Evolutionary conservation across 2,329 filamentous ascomycete species (phyloP), one percentile per base, ranked within the genome.

Genomic region (Aspergillus cejpii): DNA sequence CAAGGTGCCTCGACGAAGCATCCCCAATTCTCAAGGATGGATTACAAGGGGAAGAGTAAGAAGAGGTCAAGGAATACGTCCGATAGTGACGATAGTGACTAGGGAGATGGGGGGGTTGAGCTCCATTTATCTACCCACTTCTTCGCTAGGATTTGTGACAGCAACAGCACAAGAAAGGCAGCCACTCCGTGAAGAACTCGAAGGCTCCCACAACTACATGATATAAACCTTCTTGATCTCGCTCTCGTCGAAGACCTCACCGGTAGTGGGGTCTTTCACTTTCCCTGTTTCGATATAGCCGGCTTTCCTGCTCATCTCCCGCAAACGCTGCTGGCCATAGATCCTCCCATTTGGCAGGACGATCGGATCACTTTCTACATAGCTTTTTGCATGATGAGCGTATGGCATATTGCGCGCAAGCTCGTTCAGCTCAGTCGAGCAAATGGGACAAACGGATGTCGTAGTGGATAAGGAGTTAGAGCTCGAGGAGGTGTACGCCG

Each of bases 361-460:
- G 15, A 94, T 78, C 1, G 92, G 78, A 61, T 97, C 90, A 37
- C 81, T 81, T 62, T 95, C 91, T 23, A 97, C 87, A 50, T 88
- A 86, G 62, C 88, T 95, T 74, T 94, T 94, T 23, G 85, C 90
- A 65, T 98, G 92, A 60, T 95, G 86, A 2, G 92, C 92, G 59
- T 97, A 97, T 0, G 92, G 92, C 36, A 98, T 86, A 56, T 84
- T 83, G 41, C 84, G 77, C 1, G 92, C 91, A 26, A 98, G 78
- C 59, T 90, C 86, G 65, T 97, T 97, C 44, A 98, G 79, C 68
- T 98, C 92, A 0, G 85, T 92, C 38, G 85, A 92, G 73, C 92
- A 98, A 61, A 98, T 97, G 2, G 92, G 92, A 58, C 92, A 98
- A 33, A 97, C 81, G 39, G 81, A 84, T 6, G 85, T 84, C 1